Conservation (phyloP, 1,284 basidiomycete genomes). For the Ustilago loliicola region DNA sequence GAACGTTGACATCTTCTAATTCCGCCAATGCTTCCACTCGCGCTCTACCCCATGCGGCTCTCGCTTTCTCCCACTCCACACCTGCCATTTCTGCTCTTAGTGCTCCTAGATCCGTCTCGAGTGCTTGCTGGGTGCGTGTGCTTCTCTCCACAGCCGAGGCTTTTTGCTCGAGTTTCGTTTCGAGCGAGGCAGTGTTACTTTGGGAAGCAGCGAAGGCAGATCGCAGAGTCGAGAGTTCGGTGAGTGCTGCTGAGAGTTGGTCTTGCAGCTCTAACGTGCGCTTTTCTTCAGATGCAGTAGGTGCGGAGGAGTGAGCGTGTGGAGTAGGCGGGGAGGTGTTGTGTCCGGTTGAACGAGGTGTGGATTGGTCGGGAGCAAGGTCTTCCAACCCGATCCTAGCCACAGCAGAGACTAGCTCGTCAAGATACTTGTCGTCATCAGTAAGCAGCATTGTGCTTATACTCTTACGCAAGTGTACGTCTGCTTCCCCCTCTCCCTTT, state of each 20-base stretch:
- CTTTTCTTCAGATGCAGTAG: neutral
- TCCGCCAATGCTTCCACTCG: conserved; percentile 32
- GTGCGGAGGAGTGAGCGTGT: neutral
- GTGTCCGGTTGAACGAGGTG: no score
- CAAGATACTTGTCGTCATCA: conserved; percentile 36
- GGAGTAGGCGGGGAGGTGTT: neutral
- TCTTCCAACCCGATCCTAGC: conserved; percentile 37
- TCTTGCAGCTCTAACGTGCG: neutral
- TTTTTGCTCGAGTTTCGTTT: conserved; percentile 8
- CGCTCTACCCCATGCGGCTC: conserved; percentile 12
- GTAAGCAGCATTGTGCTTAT: conserved; percentile 37
- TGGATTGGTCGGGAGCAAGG: conserved; percentile 9
- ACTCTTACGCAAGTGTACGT: conserved; percentile 21
- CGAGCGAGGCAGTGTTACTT: conserved; percentile 8
- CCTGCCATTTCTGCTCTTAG: conserved; percentile 21
- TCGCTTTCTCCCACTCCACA: conserved; percentile 22
- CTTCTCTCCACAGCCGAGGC: neutral
- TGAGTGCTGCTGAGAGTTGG: conserved; percentile 11
- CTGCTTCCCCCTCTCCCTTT: no score
- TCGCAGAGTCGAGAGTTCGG: conserved; percentile 15
- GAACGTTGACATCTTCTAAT: conserved; percentile 35
- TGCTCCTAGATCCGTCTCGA: conserved; percentile 11
- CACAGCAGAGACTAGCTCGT: conserved; percentile 41
- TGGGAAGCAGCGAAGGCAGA: conserved; percentile 13
- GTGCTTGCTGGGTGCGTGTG: neutral